Conservation (phyloP, 2,329 filamentous ascomycete species). For the Didymella exigua region DNA sequence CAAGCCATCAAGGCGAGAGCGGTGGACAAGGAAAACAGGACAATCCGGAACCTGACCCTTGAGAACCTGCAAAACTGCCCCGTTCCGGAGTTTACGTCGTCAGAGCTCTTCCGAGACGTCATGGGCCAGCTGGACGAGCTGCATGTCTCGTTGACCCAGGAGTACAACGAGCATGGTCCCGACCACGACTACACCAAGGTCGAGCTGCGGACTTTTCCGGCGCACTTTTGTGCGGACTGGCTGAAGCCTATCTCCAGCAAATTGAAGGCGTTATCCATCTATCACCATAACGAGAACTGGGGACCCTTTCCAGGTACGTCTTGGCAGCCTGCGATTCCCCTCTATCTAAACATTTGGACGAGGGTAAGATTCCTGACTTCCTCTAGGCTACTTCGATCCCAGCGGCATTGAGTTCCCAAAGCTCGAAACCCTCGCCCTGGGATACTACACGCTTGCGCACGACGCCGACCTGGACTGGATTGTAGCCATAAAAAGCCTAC, state of each 20-base stretch:
- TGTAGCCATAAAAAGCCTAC: slow-evolving; percentile 5
- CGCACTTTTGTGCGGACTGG: slow-evolving; percentile 8
- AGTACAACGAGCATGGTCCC: slow-evolving; percentile 11
- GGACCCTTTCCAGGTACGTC: slow-evolving; percentile 14
- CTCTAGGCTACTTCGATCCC: slow-evolving; percentile 3
- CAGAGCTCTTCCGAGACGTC: slow-evolving; percentile 12
- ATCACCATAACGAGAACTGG: slow-evolving; percentile 9
- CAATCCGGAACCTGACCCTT: slow-evolving; percentile 15
- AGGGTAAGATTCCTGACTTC: neutral
- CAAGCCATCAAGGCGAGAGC: neutral
- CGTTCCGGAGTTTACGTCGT: slow-evolving; percentile 9
- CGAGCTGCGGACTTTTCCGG: slow-evolving; percentile 16
- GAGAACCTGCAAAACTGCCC: slow-evolving; percentile 18
- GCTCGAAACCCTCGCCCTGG: slow-evolving; percentile 13
- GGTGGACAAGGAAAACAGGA: slow-evolving; percentile 5
- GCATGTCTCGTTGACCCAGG: slow-evolving; percentile 11
- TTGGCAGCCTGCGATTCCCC: neutral
- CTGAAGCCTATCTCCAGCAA: slow-evolving; percentile 12
- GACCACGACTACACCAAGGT: slow-evolving; percentile 14
- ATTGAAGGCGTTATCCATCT: slow-evolving; percentile 10
- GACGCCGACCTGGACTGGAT: slow-evolving; percentile 18
- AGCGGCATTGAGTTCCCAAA: slow-evolving; percentile 14
- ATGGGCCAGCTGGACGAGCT: slow-evolving; percentile 16
- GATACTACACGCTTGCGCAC: slow-evolving; percentile 20
- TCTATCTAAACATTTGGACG: neutral